Evolutionary conservation across 306 rosid species (phyloP), one percentile per base, ranked within the genome.

Genomic region (Trifolium fragiferum): DNA sequence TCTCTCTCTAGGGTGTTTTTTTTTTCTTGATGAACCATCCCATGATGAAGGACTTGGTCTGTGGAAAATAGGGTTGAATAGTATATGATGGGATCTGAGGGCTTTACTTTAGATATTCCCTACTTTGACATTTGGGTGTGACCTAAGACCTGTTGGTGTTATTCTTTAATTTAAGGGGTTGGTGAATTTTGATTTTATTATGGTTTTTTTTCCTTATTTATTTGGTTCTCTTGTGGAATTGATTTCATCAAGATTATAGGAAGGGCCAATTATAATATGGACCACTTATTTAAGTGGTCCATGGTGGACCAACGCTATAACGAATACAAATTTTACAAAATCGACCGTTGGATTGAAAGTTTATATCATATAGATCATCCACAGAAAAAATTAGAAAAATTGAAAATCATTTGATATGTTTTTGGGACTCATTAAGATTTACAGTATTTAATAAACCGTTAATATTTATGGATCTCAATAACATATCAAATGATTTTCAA

Each of bases 51-150:
- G 66, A 30, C 71, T 81, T 55, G 76, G 82, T 33, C 76, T 65
- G 47, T 65, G 47, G 44, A 12, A 33, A 61, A 20, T 49, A 16
- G 40, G 63, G 47, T 35, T 62, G 58, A 57, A 64, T 10, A 10
- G 13, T 35, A 60, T 62, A 12, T 54, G 9, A 64, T 12, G n/a
- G 20, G 16, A 66, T 44, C 20, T 15, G 38, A 67, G 50, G 6
- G 16, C 21, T 61, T 27, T 70, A 6, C 21, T 61, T 27, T 70
- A 6, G 63, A 69, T 44, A 40, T 65, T 73, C 70, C 38, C 11
- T 13, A 33, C 43, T 73, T 70, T 71, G 60, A 50, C 85, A 81
- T 70, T 77, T 74, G 70, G 66, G 40, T 49, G 60, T 10, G 41
- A 46, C 49, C 7, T 68, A 19, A 1, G 73, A 21, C 72, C 50